Base-by-base conservation (phyloP, 441 rosid species). In the Erodium chrysanthum region DNA sequence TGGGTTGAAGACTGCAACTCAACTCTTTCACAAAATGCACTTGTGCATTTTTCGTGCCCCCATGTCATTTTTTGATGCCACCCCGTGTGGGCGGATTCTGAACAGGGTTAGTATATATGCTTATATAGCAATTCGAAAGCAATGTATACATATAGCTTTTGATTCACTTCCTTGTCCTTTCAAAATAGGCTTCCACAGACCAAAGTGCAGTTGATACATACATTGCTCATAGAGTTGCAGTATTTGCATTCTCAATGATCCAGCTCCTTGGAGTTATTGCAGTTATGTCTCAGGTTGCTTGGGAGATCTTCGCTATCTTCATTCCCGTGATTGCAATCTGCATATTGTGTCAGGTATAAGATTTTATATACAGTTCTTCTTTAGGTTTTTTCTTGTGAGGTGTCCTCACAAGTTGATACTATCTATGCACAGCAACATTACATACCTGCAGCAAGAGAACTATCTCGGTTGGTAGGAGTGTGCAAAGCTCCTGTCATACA, bases 1-100 rank as follows among this genome's bases (percentile, higher is more conserved):
- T 44, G 89, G 88, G 65, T 93, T 83, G 73, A 91, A 91, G 79
- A 88, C 98, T n/a, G 98, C 98, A n/a, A 85, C 88, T 56, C 66
- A 80, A 52, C 88, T 89, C 69, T 93, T 93, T 67, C 79, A 89
- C 66, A 91, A 84, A 64, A 87, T 91, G 98, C 97, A 89, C 73
- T 71, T 63, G 2, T 85, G 88, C 80, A 84, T 93, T 58, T 93
- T 93, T 76, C 97, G 86, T 2, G 89, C 97, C 4, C 91, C 97
- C 22, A 90, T 91, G 96, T 86, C 95, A 7, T 93, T 91, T 81
- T 93, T 89, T 77, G 98, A 93, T 81, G 77, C 97, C n/a, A 93
- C 98, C 8, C 98, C 96, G 5, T 85, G 93, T 40, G 97, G 93
- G 64, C 77, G 97, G 70, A 91, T 91, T 68, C 78, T 93, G 12